These are phyloP conservation scores for Crucihimalaya himalaica DNA, from an alignment of 345 rosid genomes.

Conservation along the genomic window DNA sequence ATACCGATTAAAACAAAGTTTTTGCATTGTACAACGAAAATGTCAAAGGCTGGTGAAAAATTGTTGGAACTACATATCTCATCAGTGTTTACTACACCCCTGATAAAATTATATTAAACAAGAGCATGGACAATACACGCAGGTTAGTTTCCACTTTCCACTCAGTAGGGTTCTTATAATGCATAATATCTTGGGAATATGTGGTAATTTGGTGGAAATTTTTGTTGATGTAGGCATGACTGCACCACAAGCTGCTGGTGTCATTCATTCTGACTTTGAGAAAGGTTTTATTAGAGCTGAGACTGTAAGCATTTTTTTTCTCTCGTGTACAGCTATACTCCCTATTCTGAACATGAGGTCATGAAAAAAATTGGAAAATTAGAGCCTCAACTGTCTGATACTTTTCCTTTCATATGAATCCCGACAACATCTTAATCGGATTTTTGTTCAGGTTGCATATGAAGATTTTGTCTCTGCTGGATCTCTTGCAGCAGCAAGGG, in stretches of 20 bases:
- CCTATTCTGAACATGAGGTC: background rate
- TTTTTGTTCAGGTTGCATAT: conserved; percentile 62
- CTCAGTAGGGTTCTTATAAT: conserved; percentile 14
- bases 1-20: too few species aligned
- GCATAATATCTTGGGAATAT: background rate
- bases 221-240: conserved; percentile 78
- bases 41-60: too few species aligned
- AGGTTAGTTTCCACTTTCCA: conserved; percentile 67
- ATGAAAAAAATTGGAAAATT: background rate
- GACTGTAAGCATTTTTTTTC: conserved; percentile 57
- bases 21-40: too few species aligned
- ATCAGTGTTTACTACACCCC: too few species aligned
- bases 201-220: conserved; percentile 18
- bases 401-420: background rate
- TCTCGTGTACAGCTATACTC: background rate
- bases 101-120: conserved; percentile 30
- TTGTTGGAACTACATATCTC: too few species aligned
- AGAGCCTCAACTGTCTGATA: background rate
- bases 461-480: conserved; percentile 86
- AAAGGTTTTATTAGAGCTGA: conserved; percentile 99
- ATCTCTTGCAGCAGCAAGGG: conserved; percentile 81
- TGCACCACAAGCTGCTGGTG: conserved; percentile 99
- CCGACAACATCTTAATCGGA: background rate
- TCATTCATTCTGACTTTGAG: conserved; percentile 96
- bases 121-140: conserved; percentile 95